Percentiles rank a stretch among this genome's conserved stretches.
Evolutionary conservation across 768 basidiomycete genomes (phyloP).

Genomic region (Mycena amicta): DNA sequence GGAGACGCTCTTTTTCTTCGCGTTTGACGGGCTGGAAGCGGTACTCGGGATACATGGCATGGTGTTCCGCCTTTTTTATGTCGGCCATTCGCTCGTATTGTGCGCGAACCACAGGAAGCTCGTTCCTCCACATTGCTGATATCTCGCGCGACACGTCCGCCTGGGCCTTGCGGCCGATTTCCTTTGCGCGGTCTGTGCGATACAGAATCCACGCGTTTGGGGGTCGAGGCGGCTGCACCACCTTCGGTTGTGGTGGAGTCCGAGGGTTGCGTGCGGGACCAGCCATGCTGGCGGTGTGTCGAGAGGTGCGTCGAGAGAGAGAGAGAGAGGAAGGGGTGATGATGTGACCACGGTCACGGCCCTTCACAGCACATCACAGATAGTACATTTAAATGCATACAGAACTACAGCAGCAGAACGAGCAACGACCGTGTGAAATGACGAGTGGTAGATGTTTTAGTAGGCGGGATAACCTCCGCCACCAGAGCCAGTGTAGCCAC

Average conservation of each 20-base stretch:
- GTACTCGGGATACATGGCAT: constrained; percentile 54
- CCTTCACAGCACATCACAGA: neutral
- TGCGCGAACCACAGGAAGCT: constrained; percentile 47
- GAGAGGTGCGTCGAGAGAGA: neutral
- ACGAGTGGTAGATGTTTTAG: neutral
- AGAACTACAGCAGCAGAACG: neutral
- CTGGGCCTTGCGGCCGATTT: constrained; percentile 48
- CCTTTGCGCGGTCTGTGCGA: constrained; percentile 56
- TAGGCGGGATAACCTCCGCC: neutral
- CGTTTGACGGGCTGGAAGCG: constrained; percentile 59
- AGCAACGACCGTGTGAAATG: neutral
- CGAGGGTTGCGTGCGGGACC: constrained; percentile 17
- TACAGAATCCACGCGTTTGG: constrained; percentile 86
- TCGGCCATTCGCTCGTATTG: constrained; percentile 59
- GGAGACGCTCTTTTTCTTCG: constrained; percentile 47
- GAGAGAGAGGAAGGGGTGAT: neutral
- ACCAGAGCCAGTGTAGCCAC: neutral
- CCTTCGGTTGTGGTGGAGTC: constrained; percentile 15
- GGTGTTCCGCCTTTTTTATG: constrained; percentile 53
- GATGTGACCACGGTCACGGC: neutral
- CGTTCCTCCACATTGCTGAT: constrained; percentile 64
- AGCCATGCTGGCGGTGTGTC: constrained; percentile 7
- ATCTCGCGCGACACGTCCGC: constrained; percentile 67
- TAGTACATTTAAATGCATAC: neutral
- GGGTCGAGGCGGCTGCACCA: constrained; percentile 58